phyloP scores from a whole-genome alignment of 1,284 basidiomycete species.

The Waitea zeae region DNA sequence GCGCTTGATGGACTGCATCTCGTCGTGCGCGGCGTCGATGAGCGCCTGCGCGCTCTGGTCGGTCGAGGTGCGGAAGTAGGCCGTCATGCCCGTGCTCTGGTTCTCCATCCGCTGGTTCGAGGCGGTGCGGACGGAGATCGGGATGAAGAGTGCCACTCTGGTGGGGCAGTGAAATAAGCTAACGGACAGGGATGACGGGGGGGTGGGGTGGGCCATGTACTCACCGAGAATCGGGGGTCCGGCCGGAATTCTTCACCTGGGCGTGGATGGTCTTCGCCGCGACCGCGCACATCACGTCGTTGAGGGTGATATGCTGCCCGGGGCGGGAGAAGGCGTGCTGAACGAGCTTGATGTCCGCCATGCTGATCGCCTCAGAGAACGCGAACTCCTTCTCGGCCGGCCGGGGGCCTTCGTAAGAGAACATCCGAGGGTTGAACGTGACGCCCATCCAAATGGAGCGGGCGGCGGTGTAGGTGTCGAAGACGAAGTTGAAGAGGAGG shows the following conservation, averaged over 20 bases:
- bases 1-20: slow-evolving; percentile 14
- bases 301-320: slow-evolving; percentile 12
- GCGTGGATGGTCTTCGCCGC: slow-evolving; percentile 13
- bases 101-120: slow-evolving; percentile 2
- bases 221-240: slow-evolving; percentile 7
- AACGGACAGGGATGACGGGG: not conserved
- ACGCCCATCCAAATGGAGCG: slow-evolving; percentile 12
- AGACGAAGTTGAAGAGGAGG: slow-evolving; percentile 7
- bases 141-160: slow-evolving; percentile 3
- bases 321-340: slow-evolving; percentile 13
- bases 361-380: slow-evolving; percentile 11
- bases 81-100: slow-evolving; percentile 1
- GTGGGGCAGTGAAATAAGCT: not conserved
- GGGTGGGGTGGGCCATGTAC: not conserved
- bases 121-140: slow-evolving; percentile 4
- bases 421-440: slow-evolving; percentile 11
- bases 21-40: slow-evolving; percentile 9
- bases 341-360: slow-evolving; percentile 13
- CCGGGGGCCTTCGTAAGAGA: slow-evolving; percentile 11
- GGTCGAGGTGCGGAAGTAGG: slow-evolving; percentile 1
- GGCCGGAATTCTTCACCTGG: slow-evolving; percentile 7
- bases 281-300: slow-evolving; percentile 15
- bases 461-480: slow-evolving; percentile 11
- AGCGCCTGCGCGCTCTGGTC: not conserved
- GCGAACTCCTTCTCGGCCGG: slow-evolving; percentile 11